A percentile compares a stretch with the other conserved stretches of the same genome.
phyloP scores from a whole-genome alignment of 1,139 yeast genomes.

The Suhomyces yuchorum region DNA sequence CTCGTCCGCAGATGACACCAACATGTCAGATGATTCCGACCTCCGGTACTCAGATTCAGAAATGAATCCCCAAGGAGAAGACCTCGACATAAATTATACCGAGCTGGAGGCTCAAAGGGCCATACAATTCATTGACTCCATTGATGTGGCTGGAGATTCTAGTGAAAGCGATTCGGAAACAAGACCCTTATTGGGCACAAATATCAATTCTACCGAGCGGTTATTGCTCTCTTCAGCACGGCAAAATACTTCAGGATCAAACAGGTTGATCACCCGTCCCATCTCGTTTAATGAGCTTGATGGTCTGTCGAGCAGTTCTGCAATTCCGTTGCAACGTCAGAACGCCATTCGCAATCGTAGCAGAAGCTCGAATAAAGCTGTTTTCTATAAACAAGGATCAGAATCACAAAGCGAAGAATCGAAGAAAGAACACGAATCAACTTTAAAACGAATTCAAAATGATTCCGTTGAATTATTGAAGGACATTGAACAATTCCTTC shows the following conservation, averaged over 20 bases:
- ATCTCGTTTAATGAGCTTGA: constrained; percentile 7
- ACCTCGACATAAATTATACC: constrained; percentile 4
- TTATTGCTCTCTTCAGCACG: constrained; percentile 33
- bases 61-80: constrained; percentile 5
- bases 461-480: constrained; percentile 5
- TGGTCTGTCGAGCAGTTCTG: constrained; percentile 6
- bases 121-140: constrained; percentile 14
- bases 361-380: constrained; percentile 10
- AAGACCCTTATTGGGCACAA: constrained; percentile 1
- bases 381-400: constrained; percentile 7
- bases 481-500: constrained; percentile 2
- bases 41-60: constrained; percentile 5
- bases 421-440: constrained; percentile 6
- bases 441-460: constrained; percentile 7
- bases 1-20: background rate
- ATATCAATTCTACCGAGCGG: constrained; percentile 22
- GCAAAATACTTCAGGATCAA: constrained; percentile 21
- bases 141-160: constrained; percentile 10
- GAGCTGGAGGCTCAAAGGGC: constrained; percentile 13
- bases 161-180: constrained; percentile 11
- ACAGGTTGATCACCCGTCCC: constrained; percentile 12
- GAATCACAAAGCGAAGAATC: constrained; percentile 5
- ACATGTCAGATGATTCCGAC: constrained; percentile 7
- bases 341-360: constrained; percentile 18
- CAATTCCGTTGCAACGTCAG: constrained; percentile 18